Conservation (phyloP, 73 alveolate genomes). For the Paramecium sexaurelia region DNA sequence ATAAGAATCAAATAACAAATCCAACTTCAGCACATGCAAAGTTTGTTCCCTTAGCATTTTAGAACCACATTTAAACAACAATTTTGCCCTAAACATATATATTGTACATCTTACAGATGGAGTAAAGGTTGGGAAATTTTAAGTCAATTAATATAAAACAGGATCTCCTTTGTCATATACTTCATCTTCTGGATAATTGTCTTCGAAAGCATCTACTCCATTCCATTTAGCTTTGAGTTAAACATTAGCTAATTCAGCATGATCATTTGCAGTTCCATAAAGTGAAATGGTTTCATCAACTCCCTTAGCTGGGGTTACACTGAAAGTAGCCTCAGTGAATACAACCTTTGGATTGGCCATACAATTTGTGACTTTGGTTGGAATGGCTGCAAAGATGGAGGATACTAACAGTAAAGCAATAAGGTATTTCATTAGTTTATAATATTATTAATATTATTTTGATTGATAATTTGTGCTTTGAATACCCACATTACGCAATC, state of each 20-base stretch:
- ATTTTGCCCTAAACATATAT: not conserved
- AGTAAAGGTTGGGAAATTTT: conserved; percentile 32
- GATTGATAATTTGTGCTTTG: not conserved
- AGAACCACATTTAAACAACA: not conserved
- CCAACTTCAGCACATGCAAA: conserved; percentile 30
- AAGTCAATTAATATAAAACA: not conserved
- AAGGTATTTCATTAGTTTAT: not conserved
- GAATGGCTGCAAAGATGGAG: not conserved
- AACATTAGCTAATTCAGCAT: conserved; percentile 27
- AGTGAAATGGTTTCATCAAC: conserved; percentile 40
- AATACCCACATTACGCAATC: conserved; percentile 46
- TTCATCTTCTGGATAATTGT: conserved; percentile 3
- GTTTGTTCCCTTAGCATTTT: not conserved
- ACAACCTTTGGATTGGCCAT: not conserved
- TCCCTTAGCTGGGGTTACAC: conserved; percentile 31
- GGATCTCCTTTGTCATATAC: conserved; percentile 55
- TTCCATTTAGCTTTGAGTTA: conserved; percentile 26
- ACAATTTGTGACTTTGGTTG: conserved; percentile 21
- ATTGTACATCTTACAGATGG: not conserved
- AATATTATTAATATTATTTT: not conserved
- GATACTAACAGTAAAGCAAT: not conserved
- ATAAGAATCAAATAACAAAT: conserved; percentile 26
- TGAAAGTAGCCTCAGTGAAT: not conserved
- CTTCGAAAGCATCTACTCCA: not conserved
- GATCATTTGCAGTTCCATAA: conserved; percentile 43